phyloP scores from a whole-genome alignment of 2,329 filamentous ascomycete genomes.

The Blumeria hordei region DNA sequence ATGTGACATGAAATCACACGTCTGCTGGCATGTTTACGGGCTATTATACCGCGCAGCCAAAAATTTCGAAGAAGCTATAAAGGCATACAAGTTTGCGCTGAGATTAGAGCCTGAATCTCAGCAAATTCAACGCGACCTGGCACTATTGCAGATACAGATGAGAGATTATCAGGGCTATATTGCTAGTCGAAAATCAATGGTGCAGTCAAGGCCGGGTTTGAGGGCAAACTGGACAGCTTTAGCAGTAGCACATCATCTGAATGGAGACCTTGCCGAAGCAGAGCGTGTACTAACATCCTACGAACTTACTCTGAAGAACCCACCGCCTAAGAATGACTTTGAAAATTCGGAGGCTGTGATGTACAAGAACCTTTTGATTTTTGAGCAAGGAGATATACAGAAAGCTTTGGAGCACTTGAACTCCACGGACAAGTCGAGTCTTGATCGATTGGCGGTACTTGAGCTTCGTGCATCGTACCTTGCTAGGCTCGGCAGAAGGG shows the following conservation, averaged over 20 bases:
- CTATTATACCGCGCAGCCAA: constrained; percentile 80
- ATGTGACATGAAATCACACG: constrained; percentile 96
- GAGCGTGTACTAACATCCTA: constrained; percentile 81
- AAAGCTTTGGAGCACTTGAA: constrained; percentile 74
- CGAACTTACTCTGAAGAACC: constrained; percentile 72
- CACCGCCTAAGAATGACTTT: constrained; percentile 53
- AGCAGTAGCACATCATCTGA: constrained; percentile 75
- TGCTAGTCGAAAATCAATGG: constrained; percentile 67
- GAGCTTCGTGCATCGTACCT: constrained; percentile 74
- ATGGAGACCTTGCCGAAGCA: constrained; percentile 63
- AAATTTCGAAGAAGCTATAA: constrained; percentile 97
- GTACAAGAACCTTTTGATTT: constrained; percentile 91
- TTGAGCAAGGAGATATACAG: constrained; percentile 62
- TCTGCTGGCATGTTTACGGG: constrained; percentile 98
- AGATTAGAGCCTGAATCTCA: constrained; percentile 79
- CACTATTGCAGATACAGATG: constrained; percentile 86
- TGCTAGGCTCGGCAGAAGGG: constrained; percentile 46
- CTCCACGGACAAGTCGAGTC: constrained; percentile 46
- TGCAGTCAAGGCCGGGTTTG: constrained; percentile 57
- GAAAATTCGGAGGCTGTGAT: constrained; percentile 85
- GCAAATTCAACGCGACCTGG: constrained; percentile 85
- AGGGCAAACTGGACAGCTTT: constrained; percentile 96
- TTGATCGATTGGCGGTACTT: constrained; percentile 67
- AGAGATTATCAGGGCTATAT: constrained; percentile 87
- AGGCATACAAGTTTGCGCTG: constrained; percentile 92